Evolutionary conservation across 2,329 filamentous ascomycete genomes (phyloP), one percentile per base, ranked within the genome.

Genomic region (Ophiostoma pallidulum): DNA sequence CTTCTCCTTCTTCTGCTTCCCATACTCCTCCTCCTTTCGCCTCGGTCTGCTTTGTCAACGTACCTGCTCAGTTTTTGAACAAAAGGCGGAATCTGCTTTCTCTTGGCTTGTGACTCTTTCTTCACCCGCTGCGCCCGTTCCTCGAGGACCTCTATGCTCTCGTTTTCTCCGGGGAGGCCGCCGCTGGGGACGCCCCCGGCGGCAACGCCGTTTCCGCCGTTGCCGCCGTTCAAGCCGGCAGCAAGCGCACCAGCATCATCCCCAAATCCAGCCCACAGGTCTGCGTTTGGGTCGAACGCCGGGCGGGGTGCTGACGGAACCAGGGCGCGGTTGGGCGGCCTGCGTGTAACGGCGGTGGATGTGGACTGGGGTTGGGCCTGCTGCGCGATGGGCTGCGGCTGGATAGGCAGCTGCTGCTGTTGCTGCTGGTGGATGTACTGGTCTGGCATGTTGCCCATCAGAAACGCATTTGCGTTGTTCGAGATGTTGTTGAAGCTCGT

Each of bases 51-150:
- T n/a, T 12, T 41, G 39, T 14, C 4, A 14, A 35, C 51, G 8
- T 47, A 94, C 91, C 91, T 97, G 80, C 89, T 94, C 47, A 98
- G 69, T 63, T 98, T 98, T 65, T 96, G 90, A 37, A 98, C 90
- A 70, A 98, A 98, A 0, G 92, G 91, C 1, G 92, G 91, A 10
- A 98, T 97, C 60, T 94, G 86, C 66, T 97, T 97, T 58, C 90
- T 75, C 66, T 95, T 97, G 14, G 83, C 77, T 62, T 90, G 85
- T 0, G 90, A 84, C 50, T 97, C 92, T 60, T 83, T 80, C 70
- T 94, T 95, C 8, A 89, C 89, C 52, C 84, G 71, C 54, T 83
- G 74, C 19, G 89, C 90, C 65, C 81, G 81, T 61, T 84, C 80
- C 60, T 94, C 88, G 51, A 96, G 68, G 47, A 85, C 73, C 53